These are phyloP conservation scores for Starmera dryadoides DNA, from an alignment of 805 yeast genomes.

Conservation along the genomic window DNA sequence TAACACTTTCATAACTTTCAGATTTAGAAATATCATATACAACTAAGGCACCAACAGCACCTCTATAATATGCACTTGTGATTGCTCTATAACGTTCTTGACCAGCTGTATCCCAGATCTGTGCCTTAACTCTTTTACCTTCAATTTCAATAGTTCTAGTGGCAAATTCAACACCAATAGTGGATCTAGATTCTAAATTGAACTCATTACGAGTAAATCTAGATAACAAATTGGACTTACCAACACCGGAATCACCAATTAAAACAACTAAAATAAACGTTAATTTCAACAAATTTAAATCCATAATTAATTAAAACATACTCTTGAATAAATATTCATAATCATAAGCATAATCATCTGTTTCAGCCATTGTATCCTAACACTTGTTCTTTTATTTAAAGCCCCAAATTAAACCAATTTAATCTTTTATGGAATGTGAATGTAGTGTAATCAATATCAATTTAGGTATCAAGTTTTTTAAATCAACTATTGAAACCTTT, in stretches of 20 bases:
- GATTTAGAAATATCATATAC: conserved; percentile 94
- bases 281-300: neutral
- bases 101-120: conserved; percentile 99
- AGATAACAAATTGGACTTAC: conserved; percentile 88
- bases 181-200: conserved; percentile 87
- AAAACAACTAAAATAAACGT: conserved; percentile 53
- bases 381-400: neutral
- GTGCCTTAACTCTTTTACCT: conserved; percentile 79
- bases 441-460: too few relatives aligned
- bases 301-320: conserved; percentile 19
- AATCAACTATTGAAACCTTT: too few relatives aligned
- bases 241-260: conserved; percentile 97
- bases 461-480: too few relatives aligned
- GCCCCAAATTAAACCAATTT: too few relatives aligned
- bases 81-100: conserved; percentile 98
- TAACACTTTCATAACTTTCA: conserved; percentile 76
- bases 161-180: conserved; percentile 98
- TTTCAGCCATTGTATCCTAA: conserved; percentile 16
- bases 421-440: too few relatives aligned
- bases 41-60: conserved; percentile 95
- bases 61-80: conserved; percentile 94
- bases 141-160: conserved; percentile 88
- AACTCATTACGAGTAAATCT: conserved; percentile 95
- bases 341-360: conserved; percentile 67
- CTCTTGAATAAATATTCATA: conserved; percentile 89